Base-by-base conservation (phyloP, 2,329 filamentous ascomycete genomes). In the Phoma sp. region DNA sequence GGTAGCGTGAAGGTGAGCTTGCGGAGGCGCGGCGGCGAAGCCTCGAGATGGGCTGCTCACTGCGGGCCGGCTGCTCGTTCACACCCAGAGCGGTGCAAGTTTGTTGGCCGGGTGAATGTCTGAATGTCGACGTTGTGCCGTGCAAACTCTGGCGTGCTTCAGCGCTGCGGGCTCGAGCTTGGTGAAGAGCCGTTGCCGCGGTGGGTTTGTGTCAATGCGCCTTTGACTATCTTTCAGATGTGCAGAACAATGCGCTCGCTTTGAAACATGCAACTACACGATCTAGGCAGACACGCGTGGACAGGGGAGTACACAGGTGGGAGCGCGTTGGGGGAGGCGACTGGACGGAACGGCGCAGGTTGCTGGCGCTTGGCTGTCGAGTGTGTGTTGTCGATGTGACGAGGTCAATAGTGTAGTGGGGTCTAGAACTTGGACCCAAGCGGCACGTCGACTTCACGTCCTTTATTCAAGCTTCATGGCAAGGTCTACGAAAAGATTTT, bases 171-270 rank as follows among this genome's bases (percentile, higher is more conserved):
- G 59, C 50, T 57, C 57, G 51, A 54, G 60, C 50, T 54, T 59
- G 63, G 64, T 61, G 60, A 62, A 63, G 62, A 50, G 41, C 47
- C 41, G 52, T 38, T 50, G 52, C 46, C 52, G 52, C 41, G 41
- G 52, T 50, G 41, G 46, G 37, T 50, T 55, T 59, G 62, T 67
- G 69, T 71, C 65, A 65, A 71, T 69, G 70, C 71, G 70, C 63
- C 65, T 63, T 57, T 54, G 57, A 59, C 60, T 58, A 55, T 60
- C 46, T 62, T 46, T 55, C 59, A 51, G 57, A 55, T 52, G 43
- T 64, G 58, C 59, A 48, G 55, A 51, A 56, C 63, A 70, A 68
- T 63, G 61, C 61, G 50, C 60, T 46, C 52, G 56, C 55, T 52
- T 51, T 43, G 54, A 56, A 62, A 49, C 51, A 58, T 56, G 58